phyloP scores from a whole-genome alignment of 2,329 filamentous ascomycete genomes.

The Escovopsis sp. region DNA sequence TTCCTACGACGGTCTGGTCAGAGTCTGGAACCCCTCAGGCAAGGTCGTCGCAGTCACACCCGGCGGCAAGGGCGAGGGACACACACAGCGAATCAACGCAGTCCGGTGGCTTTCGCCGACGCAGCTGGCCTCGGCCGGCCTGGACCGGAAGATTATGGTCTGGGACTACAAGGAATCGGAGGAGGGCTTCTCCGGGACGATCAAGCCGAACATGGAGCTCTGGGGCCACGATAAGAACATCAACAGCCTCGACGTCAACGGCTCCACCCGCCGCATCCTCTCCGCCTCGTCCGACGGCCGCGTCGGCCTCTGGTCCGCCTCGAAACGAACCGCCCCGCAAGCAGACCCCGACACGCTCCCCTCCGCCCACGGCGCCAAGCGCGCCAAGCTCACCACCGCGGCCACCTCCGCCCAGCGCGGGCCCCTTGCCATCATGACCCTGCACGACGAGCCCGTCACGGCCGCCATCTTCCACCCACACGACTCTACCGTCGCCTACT shows the following conservation, averaged over 20 bases:
- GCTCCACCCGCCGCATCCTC: conserved; percentile 59
- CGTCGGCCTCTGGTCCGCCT: conserved; percentile 79
- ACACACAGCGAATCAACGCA: conserved; percentile 63
- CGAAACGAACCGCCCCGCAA: conserved; percentile 58
- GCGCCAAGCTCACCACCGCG: conserved; percentile 46
- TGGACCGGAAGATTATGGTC: conserved; percentile 73
- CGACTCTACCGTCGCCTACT: conserved; percentile 82
- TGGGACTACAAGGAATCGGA: conserved; percentile 72
- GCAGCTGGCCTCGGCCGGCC: conserved; percentile 66
- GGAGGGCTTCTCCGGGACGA: conserved; percentile 40
- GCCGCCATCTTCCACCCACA: conserved; percentile 71
- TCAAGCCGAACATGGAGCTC: conserved; percentile 65
- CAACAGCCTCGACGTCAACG: conserved; percentile 60
- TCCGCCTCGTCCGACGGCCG: conserved; percentile 72
- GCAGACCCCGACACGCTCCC: conserved; percentile 57
- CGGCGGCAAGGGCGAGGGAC: conserved; percentile 50
- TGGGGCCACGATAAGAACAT: conserved; percentile 68
- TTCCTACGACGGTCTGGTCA: conserved; percentile 77
- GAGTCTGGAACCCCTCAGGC: conserved; percentile 84
- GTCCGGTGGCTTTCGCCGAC: conserved; percentile 67
- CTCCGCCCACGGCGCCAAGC: conserved; percentile 53
- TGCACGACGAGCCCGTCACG: conserved; percentile 60
- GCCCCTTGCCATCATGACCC: conserved; percentile 55
- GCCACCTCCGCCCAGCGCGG: conserved; percentile 53
- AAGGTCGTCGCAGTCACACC: conserved; percentile 65